A percentile compares a stretch with the other conserved stretches of the same genome.
Conservation (phyloP, 768 basidiomycete species). For the Pseudohyphozyma bogoriensis region DNA sequence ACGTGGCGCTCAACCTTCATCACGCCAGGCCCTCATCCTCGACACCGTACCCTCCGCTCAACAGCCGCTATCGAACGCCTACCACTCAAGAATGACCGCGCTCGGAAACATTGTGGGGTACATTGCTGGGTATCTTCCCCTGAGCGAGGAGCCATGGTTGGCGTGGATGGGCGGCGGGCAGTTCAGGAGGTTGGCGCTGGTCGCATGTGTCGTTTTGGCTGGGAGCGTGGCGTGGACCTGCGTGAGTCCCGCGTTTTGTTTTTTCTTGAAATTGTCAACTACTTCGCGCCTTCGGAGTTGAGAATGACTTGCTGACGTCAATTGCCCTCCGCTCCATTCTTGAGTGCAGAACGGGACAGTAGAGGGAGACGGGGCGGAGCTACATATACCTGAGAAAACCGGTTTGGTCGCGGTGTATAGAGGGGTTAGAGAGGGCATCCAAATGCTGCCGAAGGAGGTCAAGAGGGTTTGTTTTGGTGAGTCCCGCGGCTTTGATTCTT, state of each 20-base stretch:
- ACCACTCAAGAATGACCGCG: constrained; percentile 93
- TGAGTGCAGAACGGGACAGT: too few relatives aligned
- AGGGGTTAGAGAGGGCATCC: constrained; percentile 40
- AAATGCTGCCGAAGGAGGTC: constrained; percentile 24
- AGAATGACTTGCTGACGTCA: too few relatives aligned
- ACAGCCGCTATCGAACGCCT: constrained; percentile 88
- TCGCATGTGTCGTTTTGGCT: constrained; percentile 68
- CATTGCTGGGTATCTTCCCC: constrained; percentile 82
- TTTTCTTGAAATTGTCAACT: too few relatives aligned
- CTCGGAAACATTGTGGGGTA: constrained; percentile 94
- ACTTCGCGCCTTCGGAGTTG: too few relatives aligned
- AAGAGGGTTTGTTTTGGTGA: constrained; percentile 30
- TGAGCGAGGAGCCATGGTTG: constrained; percentile 64
- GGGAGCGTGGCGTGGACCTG: constrained; percentile 82
- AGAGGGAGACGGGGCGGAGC: constrained; percentile 38
- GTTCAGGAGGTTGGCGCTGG: constrained; percentile 89
- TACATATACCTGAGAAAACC: constrained; percentile 1
- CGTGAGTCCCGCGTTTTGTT: too few relatives aligned
- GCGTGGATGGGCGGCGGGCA: constrained; percentile 65
- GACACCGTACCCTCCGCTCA: constrained; percentile 83
- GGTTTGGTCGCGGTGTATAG: neutral
- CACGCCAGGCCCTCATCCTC: constrained; percentile 52
- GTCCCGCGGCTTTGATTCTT: neutral
- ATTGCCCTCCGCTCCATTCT: too few relatives aligned
- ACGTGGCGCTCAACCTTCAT: neutral